Percentiles rank a stretch among this genome's conserved stretches.
Conservation (phyloP, 345 rosid species). For the Brassica rapa region DNA sequence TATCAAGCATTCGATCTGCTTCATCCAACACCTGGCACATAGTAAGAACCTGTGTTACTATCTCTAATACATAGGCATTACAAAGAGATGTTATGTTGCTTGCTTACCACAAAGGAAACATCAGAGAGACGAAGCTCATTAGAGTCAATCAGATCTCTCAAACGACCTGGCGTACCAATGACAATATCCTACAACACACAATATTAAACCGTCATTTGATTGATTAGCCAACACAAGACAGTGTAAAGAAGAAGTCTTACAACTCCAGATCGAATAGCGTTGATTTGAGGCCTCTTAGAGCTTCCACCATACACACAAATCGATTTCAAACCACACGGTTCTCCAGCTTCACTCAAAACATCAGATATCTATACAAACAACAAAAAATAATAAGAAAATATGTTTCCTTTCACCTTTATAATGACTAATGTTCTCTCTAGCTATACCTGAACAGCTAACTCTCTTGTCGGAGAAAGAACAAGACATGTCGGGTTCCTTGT, state of each 20-base stretch:
- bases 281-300: constrained; percentile 79
- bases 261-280: constrained; percentile 70
- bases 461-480: constrained; percentile 95
- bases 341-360: constrained; percentile 80
- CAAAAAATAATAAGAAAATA: constrained; percentile 3
- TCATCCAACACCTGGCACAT: constrained; percentile 83
- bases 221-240: background rate
- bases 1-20: constrained; percentile 99
- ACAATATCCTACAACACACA: constrained; percentile 64
- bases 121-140: constrained; percentile 67
- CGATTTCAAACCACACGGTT: constrained; percentile 67
- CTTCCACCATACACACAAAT: constrained; percentile 91
- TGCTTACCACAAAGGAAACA: constrained; percentile 87
- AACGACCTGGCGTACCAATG: constrained; percentile 96
- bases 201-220: background rate
- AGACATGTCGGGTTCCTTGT: constrained; percentile 76
- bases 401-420: background rate
- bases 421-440: constrained; percentile 11
- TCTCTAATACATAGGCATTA: background rate
- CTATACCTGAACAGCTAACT: constrained; percentile 84
- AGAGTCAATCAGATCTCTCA: constrained; percentile 87
- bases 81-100: constrained; percentile 16
- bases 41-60: constrained; percentile 11
- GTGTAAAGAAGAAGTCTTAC: constrained; percentile 45
- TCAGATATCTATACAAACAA: constrained; percentile 62